A percentile compares a stretch with the other conserved stretches of the same genome.
These are phyloP conservation scores for Podaxis pistillaris DNA, from an alignment of 768 basidiomycete species.

Conservation along the genomic window DNA sequence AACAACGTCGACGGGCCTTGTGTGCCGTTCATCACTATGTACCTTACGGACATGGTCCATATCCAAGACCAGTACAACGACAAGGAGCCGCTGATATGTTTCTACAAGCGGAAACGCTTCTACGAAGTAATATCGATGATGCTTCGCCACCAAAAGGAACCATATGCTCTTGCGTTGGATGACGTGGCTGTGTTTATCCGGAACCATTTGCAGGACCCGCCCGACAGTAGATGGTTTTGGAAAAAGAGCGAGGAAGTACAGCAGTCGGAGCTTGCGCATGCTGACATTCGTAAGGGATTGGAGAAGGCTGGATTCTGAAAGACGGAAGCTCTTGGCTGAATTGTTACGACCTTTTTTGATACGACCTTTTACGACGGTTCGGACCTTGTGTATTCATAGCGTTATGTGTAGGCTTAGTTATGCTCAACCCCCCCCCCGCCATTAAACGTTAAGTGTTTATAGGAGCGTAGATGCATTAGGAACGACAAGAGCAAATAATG, in stretches of 20 bases:
- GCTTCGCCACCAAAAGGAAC: conserved; percentile 53
- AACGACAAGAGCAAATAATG: conserved; percentile 12
- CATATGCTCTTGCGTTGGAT: conserved; percentile 48
- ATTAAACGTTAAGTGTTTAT: background rate
- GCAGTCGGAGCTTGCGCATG: conserved; percentile 55
- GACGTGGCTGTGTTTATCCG: conserved; percentile 49
- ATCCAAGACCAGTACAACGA: conserved; percentile 51
- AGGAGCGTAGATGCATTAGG: conserved; percentile 11
- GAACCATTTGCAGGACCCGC: conserved; percentile 37
- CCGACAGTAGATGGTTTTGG: conserved; percentile 56
- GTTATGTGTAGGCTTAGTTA: background rate
- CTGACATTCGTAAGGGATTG: conserved; percentile 65
- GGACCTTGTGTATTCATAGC: background rate
- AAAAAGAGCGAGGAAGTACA: conserved; percentile 58
- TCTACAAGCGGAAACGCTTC: conserved; percentile 55
- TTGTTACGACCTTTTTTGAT: background rate
- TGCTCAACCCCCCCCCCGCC: background rate
- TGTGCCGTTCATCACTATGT: conserved; percentile 68
- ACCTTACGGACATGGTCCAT: conserved; percentile 58
- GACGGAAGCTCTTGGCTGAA: background rate
- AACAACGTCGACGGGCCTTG: conserved; percentile 53
- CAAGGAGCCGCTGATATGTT: conserved; percentile 42
- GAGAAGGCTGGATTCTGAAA: conserved; percentile 64
- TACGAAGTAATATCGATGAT: conserved; percentile 53
- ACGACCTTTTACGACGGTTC: background rate